Evolutionary conservation across 345 rosid species (phyloP), one percentile per base, ranked within the genome.

Genomic region (Draba incana): DNA sequence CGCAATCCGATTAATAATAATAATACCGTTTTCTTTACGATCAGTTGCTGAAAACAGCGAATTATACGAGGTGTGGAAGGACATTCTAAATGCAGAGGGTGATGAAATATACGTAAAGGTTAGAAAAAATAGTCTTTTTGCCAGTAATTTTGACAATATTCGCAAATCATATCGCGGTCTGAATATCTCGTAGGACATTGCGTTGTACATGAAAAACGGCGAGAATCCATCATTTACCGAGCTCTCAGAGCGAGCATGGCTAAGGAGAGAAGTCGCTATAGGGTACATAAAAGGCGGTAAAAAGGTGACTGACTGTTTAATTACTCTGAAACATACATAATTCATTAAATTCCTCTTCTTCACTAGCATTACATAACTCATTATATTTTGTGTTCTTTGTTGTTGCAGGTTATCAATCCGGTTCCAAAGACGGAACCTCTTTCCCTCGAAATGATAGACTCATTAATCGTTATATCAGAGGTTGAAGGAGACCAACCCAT

Each of bases 21-120:
- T 8, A 37, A 15, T 38, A 16, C 13, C 41, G 10, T 57, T 79
- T 61, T 14, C 41, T 52, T 20, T 62, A 24, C 75, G 44, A 62
- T 8, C 87, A 93, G 97, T 93, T 57, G 90, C 88, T 11, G 87
- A 88, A 80, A 82, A 88, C 84, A 78, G 81, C 55, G 95, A 91
- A 75, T 54, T 94, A 72, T 88, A 91, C 72, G 96, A 82, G 63
- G 99, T 94, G 52, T 94, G 96, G 97, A 88, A 87, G 76, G 99
- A 94, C 81, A 86, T 94, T 69, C 80, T 94, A 35, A 71, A 90
- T 57, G 91, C 97, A 49, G 97, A 94, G 27, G 99, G 99, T 12
- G 99, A 94, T 72, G 97, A 94, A 75, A 94, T 94, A 62, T 91
- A 94, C 62, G 88, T 89, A 28, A 91, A 91, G 96, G 99, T 89